Evolutionary conservation across 768 basidiomycete species (phyloP), one percentile per base, ranked within the genome.

Genomic region (Lyophyllum atratum): DNA sequence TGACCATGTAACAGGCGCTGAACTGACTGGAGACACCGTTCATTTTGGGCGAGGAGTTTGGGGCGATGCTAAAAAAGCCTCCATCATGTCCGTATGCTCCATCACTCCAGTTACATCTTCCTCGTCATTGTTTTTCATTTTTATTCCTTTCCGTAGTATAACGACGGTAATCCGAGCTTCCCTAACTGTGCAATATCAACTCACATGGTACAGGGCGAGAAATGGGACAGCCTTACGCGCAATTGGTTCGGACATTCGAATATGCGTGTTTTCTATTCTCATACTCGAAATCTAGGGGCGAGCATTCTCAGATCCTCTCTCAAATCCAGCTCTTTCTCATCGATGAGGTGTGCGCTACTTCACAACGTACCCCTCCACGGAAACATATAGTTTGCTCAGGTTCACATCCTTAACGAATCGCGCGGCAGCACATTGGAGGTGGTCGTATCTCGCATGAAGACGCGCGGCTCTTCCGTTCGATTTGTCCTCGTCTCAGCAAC

Each of bases 371-470:
- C 28, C n/a, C 12, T 48, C 44, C 17, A 34, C 33, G 50, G 46
- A n/a, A n/a, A 54, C 11, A 42, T 24, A 21, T 14, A 22, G 21
- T 40, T 53, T 40, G 47, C 12, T 19, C 58, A 98, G 90, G 92
- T 98, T 1, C 96, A 99, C 67, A 86, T 96, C 54, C 80, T 99
- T 19, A 91, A 93, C 50, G 97, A 98, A 72, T 78, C 80, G 22
- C 85, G 97, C 31, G 97, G 97, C 19, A 91, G 94, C 53, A 93
- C 91, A 1, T 79, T 99, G 2, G 97, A 99, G 74, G 96, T 96
- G 17, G 84, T 98, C n/a, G 80, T 95, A 44, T 91, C 92, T 3
- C 85, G 97, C 24, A 96, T 98, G 93, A 95, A 91, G 71, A 73
- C 84, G 3, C 81, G 86, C 10, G 89, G 86, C 9, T 77, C 80